Evolutionary conservation across 257 asterid species (phyloP).

Genomic region (Solanum bulbocastanum): DNA sequence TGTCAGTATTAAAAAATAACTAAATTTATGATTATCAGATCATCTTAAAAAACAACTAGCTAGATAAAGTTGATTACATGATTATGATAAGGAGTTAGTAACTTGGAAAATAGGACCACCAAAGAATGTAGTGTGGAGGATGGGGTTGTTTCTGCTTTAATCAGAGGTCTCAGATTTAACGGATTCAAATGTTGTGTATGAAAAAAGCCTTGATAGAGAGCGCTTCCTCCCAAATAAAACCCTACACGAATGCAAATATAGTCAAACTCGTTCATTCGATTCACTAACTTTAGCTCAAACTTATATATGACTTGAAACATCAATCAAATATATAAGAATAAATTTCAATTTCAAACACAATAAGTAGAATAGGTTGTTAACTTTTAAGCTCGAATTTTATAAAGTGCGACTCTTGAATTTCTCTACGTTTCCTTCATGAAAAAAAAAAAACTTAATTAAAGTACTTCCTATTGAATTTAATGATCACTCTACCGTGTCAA

Average conservation of each 20-base stretch:
- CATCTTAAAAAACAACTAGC: neutral
- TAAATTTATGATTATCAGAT: too few species aligned
- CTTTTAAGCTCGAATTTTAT: neutral
- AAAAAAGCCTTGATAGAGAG: too few species aligned
- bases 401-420: too few species aligned
- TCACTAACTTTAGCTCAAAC: neutral
- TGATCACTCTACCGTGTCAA: neutral
- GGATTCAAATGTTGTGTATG: too few species aligned
- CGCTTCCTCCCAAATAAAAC: neutral
- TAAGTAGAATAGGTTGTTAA: neutral
- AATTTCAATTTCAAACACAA: neutral
- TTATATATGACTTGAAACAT: neutral
- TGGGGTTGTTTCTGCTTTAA: rapidly evolving
- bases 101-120: neutral
- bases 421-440: neutral
- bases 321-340: neutral
- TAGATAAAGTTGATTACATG: neutral
- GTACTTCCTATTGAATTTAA: neutral
- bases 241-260: neutral
- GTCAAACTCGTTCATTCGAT: too few species aligned
- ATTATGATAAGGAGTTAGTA: neutral
- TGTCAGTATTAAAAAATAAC: neutral
- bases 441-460: neutral
- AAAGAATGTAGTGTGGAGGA: too few species aligned
- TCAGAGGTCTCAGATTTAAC: rapidly evolving